Percentiles rank a stretch among this genome's conserved stretches.
These are phyloP conservation scores for Neofusicoccum sp. DNA, from an alignment of 2,329 filamentous ascomycete genomes.

Conservation along the genomic window DNA sequence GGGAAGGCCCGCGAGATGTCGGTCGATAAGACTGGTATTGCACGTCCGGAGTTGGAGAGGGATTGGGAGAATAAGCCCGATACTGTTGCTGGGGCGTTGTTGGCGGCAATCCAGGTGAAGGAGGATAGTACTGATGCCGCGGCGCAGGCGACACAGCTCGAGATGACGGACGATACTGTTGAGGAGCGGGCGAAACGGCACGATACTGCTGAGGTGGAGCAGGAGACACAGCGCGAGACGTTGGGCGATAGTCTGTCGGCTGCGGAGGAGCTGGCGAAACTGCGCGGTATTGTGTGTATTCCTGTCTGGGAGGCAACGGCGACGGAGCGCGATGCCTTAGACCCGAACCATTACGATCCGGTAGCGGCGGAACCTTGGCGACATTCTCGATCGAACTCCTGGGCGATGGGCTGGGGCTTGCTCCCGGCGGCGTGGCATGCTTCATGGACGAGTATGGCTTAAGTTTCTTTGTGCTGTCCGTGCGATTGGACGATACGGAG, in stretches of 20 bases:
- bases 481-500: constrained; percentile 25
- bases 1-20: constrained; percentile 18
- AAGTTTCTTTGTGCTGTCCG: constrained; percentile 36
- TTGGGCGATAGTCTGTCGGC: constrained; percentile 11
- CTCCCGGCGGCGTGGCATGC: constrained; percentile 33
- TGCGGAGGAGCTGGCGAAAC: constrained; percentile 40
- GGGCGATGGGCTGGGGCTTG: constrained; percentile 30
- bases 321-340: constrained; percentile 15
- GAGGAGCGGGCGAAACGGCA: constrained; percentile 26
- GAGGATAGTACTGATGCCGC: constrained; percentile 16
- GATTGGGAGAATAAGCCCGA: constrained; percentile 19
- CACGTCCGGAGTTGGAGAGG: constrained; percentile 13
- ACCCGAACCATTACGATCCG: constrained; percentile 1
- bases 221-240: constrained; percentile 23
- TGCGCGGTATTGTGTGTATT: constrained; percentile 27
- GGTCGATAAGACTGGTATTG: constrained; percentile 20
- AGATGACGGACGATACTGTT: constrained; percentile 27
- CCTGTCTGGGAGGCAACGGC: constrained; percentile 22
- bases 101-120: constrained; percentile 39
- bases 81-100: constrained; percentile 22
- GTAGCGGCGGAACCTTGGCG: constrained; percentile 1
- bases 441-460: constrained; percentile 53
- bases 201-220: constrained; percentile 23
- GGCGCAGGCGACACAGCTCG: constrained; percentile 23
- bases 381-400: constrained; percentile 9